Conservation (phyloP, 2,329 filamentous ascomycete genomes). For the Aspergillus piperis region DNA sequence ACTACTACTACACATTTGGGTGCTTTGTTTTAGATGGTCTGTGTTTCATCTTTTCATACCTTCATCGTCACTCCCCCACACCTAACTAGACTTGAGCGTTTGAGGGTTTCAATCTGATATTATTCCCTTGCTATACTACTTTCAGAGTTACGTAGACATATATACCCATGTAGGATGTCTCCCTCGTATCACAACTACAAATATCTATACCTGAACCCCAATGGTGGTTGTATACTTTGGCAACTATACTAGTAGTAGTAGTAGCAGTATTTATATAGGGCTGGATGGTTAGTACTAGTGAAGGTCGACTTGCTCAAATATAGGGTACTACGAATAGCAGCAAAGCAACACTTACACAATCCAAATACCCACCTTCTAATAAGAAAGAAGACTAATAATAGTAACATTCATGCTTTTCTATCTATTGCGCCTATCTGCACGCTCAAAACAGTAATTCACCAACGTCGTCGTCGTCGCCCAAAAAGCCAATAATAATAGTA, state of each 20-base stretch:
- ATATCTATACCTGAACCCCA: too few species aligned
- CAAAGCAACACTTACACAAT: neutral
- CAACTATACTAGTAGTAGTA: too few species aligned
- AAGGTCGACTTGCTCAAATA: too few species aligned
- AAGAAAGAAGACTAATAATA: neutral
- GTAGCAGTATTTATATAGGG: too few species aligned
- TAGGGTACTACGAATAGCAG: too few species aligned
- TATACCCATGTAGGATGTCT: neutral
- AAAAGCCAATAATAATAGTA: neutral
- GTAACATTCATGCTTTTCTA: neutral
- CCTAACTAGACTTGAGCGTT: conserved; percentile 23
- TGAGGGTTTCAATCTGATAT: conserved; percentile 24
- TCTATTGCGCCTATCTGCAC: neutral
- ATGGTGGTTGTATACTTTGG: too few species aligned
- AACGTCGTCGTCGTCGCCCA: neutral
- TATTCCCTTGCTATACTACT: conserved; percentile 3
- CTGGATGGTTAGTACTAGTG: too few species aligned
- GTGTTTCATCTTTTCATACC: conserved; percentile 22
- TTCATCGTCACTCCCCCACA: conserved; percentile 7
- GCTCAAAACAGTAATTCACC: neutral
- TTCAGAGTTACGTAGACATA: too few species aligned
- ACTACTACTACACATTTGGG: conserved; percentile 12
- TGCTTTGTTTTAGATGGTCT: conserved; percentile 27
- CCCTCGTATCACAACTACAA: too few species aligned
- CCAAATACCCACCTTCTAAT: neutral